A percentile compares a stretch with the other conserved stretches of the same genome.
Evolutionary conservation across 169 alveolate genomes (phyloP).

Genomic region (Pseudocohnilembus persalinus): DNA sequence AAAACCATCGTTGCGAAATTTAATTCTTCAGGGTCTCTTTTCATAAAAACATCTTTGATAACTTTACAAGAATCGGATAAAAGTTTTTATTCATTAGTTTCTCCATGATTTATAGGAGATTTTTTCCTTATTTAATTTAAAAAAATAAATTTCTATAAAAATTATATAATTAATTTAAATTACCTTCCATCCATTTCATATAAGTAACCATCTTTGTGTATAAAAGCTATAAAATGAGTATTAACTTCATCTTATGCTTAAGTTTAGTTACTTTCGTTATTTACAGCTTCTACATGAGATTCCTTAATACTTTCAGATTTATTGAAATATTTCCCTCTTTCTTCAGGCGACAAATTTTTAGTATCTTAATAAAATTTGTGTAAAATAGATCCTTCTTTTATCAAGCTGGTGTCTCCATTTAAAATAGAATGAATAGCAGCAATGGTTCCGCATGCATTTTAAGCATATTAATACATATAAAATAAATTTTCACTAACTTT

Average conservation of each 20-base stretch:
- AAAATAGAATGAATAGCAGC: conserved; percentile 71
- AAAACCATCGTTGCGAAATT: conserved; percentile 63
- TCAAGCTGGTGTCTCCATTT: conserved; percentile 25
- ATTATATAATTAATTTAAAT: background rate
- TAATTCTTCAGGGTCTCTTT: conserved; percentile 63
- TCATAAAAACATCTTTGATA: conserved; percentile 52
- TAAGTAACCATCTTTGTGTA: conserved; percentile 63
- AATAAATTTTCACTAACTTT: conserved; percentile 42
- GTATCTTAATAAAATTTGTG: conserved; percentile 28
- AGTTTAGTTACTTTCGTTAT: conserved; percentile 44
- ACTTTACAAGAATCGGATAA: conserved; percentile 39
- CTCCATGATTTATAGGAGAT: conserved; percentile 62
- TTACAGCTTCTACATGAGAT: conserved; percentile 61
- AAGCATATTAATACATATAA: conserved; percentile 71
- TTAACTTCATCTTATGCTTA: conserved; percentile 32
- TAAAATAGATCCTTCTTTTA: conserved; percentile 19
- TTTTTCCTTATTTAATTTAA: background rate
- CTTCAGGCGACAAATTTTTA: conserved; percentile 46
- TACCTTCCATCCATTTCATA: conserved; percentile 82
- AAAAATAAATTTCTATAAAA: background rate
- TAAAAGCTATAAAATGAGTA: conserved; percentile 68
- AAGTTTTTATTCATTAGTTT: conserved; percentile 29
- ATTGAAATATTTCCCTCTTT: conserved; percentile 47
- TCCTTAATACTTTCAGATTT: conserved; percentile 38
- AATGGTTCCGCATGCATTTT: conserved; percentile 86